These are phyloP conservation scores for Stromatinia cepivora DNA, from an alignment of 2,329 filamentous ascomycete genomes.

Conservation along the genomic window DNA sequence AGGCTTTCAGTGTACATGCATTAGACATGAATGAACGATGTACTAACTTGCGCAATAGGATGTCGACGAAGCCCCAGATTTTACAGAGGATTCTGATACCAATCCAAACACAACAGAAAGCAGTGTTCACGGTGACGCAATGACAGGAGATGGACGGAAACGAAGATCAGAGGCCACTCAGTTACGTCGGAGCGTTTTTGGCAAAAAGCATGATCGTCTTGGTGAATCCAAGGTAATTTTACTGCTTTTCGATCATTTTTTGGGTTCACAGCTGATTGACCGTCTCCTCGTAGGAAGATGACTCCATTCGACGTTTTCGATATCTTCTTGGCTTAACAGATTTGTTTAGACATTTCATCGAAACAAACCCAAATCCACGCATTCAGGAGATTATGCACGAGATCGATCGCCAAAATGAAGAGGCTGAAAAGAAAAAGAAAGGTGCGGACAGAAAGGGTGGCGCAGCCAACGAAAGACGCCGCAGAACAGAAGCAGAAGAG, in stretches of 20 bases:
- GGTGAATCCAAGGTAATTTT: slow-evolving; percentile 81
- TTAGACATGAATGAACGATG: background rate
- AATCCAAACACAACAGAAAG: slow-evolving; percentile 73
- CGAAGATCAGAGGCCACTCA: slow-evolving; percentile 84
- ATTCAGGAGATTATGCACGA: slow-evolving; percentile 92
- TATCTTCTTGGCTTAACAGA: slow-evolving; percentile 95
- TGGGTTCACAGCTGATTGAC: slow-evolving; percentile 7
- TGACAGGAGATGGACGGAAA: slow-evolving; percentile 72
- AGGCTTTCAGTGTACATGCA: background rate
- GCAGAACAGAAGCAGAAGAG: slow-evolving; percentile 95
- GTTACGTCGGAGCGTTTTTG: slow-evolving; percentile 87
- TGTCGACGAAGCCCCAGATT: slow-evolving; percentile 65
- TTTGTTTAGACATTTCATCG: slow-evolving; percentile 97
- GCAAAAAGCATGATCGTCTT: slow-evolving; percentile 89
- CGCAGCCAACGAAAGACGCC: slow-evolving; percentile 72
- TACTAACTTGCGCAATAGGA: slow-evolving; percentile 46
- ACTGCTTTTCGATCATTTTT: background rate
- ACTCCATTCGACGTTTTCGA: slow-evolving; percentile 89
- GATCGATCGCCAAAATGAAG: slow-evolving; percentile 89
- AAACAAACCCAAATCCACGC: slow-evolving; percentile 91
- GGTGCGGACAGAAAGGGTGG: slow-evolving; percentile 79
- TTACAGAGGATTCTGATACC: slow-evolving; percentile 66
- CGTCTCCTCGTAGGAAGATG: slow-evolving; percentile 70
- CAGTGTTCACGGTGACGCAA: slow-evolving; percentile 76
- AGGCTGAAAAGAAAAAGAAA: slow-evolving; percentile 70